Evolutionary conservation across 352 stramenopile genomes (phyloP).

Genomic region (Phytophthora capsici): DNA sequence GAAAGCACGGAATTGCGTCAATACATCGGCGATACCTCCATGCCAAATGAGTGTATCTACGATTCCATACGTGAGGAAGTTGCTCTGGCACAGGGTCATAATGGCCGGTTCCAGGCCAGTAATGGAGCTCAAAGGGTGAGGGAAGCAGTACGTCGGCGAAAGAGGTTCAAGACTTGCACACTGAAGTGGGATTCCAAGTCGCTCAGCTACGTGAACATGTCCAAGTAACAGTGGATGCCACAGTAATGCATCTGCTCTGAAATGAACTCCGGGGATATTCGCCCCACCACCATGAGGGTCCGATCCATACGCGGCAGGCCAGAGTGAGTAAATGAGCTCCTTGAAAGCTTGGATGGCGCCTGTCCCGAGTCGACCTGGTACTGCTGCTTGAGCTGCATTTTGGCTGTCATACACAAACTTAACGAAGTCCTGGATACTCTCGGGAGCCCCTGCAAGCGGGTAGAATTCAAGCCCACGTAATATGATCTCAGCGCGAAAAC

Average conservation of each 20-base stretch:
- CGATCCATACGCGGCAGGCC: constrained; percentile 45
- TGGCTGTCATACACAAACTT: constrained; percentile 32
- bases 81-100: constrained; percentile 41
- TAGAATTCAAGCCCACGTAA: constrained; percentile 55
- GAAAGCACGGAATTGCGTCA: constrained; percentile 54
- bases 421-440: constrained; percentile 35
- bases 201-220: constrained; percentile 55
- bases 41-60: constrained; percentile 36
- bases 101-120: constrained; percentile 22
- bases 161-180: constrained; percentile 47
- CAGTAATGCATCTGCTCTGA: constrained; percentile 53
- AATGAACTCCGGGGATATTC: constrained; percentile 38
- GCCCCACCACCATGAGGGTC: constrained; percentile 42
- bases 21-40: constrained; percentile 39
- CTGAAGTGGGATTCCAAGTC: constrained; percentile 58
- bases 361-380: constrained; percentile 27
- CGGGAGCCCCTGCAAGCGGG: constrained; percentile 38
- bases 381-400: constrained; percentile 15
- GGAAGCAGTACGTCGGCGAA: constrained; percentile 50
- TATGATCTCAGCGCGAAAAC: constrained; percentile 65
- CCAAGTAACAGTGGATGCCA: constrained; percentile 52
- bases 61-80: constrained; percentile 43
- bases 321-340: constrained; percentile 51
- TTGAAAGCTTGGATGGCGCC: constrained; percentile 41
- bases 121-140: constrained; percentile 46